Evolutionary conservation across 2,329 filamentous ascomycete species (phyloP).

Genomic region (Alternaria alternata): DNA sequence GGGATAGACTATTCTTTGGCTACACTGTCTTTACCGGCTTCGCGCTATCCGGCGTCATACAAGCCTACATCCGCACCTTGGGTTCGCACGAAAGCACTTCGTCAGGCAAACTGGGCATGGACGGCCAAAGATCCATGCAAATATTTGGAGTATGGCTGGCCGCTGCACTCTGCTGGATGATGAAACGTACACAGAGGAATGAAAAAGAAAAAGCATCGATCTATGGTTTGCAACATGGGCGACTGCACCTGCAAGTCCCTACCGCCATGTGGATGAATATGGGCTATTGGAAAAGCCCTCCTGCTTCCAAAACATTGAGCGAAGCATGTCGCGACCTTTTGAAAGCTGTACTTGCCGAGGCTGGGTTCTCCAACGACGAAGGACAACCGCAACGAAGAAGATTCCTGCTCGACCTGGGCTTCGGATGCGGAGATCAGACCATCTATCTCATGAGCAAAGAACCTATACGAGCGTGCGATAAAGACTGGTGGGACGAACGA

Average conservation of each 20-base stretch:
- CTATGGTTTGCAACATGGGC: constrained; percentile 65
- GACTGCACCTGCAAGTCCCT: constrained; percentile 61
- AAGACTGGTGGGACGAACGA: constrained; percentile 26
- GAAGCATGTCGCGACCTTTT: constrained; percentile 62
- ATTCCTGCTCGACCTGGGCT: constrained; percentile 62
- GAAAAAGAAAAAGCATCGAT: constrained; percentile 11
- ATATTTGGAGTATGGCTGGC: not conserved
- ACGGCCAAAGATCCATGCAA: not conserved
- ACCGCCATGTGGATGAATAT: constrained; percentile 70
- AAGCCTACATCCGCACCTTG: not conserved
- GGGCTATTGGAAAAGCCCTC: constrained; percentile 62
- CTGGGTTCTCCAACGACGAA: constrained; percentile 47
- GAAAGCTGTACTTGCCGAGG: constrained; percentile 55
- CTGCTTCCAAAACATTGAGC: constrained; percentile 38
- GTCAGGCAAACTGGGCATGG: not conserved
- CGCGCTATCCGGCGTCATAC: not conserved
- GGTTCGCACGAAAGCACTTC: not conserved
- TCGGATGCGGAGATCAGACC: constrained; percentile 68
- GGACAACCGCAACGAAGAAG: constrained; percentile 9
- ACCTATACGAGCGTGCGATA: constrained; percentile 23
- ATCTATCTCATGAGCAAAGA: constrained; percentile 51
- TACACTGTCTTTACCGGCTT: not conserved
- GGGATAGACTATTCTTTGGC: not conserved
- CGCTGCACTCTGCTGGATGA: not conserved
- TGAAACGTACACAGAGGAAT: not conserved